Evolutionary conservation across 1,284 basidiomycete genomes (phyloP), one percentile per base, ranked within the genome.

Genomic region (Puccinia triticina): DNA sequence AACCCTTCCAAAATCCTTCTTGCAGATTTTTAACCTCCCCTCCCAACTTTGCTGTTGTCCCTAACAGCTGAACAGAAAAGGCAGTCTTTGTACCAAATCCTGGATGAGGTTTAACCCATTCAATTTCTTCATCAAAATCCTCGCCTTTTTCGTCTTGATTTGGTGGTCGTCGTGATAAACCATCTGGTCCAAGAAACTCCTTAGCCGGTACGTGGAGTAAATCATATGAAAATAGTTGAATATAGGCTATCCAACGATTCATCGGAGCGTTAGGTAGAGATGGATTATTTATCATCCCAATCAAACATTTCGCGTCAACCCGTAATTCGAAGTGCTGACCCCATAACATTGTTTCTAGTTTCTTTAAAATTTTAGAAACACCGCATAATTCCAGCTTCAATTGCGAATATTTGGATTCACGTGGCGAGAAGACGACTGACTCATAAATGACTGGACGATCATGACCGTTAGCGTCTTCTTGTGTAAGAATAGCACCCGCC

Each of bases 221-320:
- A 23, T 72, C 73, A 55, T 29, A 75, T 7, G 73, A 64, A 21
- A 64, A 64, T 37, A 64, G 32, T 16, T 75, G 73, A 29, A 75
- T 75, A 21, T 57, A 75, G 14, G 43, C 48, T 34, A 75, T 50
- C 26, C 73, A 75, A 5, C 73, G 12, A 11, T 7, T 75, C 73
- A 75, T 75, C 12, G 67, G 67, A 0, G 67, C 67, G 37, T 71
- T 71, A 1, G 67, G 67, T 26, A 71, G 43, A 29, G 32, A 37
- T 14, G 59, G 59, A 37, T 29, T 7, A 18, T 64, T 69, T 67
- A n/a, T n/a, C n/a, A n/a, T n/a, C n/a, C n/a, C n/a, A n/a, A n/a
- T n/a, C n/a, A n/a, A n/a, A n/a, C n/a, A n/a, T n/a, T n/a, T n/a
- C n/a, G n/a, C n/a, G n/a, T n/a, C n/a, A n/a, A n/a, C n/a, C n/a